These are phyloP conservation scores for Endogone sp. DNA, from an alignment of 192 early-diverging fungal species.

Conservation along the genomic window DNA sequence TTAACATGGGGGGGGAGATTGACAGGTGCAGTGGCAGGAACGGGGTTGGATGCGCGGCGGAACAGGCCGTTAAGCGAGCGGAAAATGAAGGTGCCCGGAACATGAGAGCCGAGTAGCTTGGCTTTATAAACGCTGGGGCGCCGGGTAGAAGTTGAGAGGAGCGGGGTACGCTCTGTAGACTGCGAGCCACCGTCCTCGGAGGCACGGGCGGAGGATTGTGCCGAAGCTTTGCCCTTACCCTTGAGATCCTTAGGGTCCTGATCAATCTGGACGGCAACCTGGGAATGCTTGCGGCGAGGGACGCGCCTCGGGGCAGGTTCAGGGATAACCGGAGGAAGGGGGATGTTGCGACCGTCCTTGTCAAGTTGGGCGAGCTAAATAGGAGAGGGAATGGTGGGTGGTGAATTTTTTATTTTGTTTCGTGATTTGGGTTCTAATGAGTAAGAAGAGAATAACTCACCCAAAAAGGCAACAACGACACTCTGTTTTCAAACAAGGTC, in stretches of 20 bases:
- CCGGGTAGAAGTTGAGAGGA: not conserved
- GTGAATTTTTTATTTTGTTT: too few relatives aligned
- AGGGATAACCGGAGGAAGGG: not conserved
- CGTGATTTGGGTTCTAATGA: too few relatives aligned
- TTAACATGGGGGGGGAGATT: constrained; percentile 16
- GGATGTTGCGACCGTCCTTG: constrained; percentile 3
- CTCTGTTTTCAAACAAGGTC: constrained; percentile 58
- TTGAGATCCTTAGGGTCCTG: not conserved
- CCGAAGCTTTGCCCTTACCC: not conserved
- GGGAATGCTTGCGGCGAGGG: not conserved
- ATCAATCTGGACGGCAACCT: not conserved
- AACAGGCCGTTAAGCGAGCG: not conserved
- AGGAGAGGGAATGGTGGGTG: not conserved
- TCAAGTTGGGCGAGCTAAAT: constrained; percentile 14
- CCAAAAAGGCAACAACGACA: constrained; percentile 64
- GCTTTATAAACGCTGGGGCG: not conserved
- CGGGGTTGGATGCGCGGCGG: not conserved
- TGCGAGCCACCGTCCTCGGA: not conserved
- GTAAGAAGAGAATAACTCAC: constrained; percentile 14
- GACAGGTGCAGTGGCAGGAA: not conserved
- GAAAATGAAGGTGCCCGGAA: not conserved
- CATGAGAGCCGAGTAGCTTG: not conserved
- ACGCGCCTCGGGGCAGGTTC: not conserved
- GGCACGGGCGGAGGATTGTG: not conserved
- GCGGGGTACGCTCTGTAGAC: not conserved